A percentile compares a stretch with the other conserved stretches of the same genome.
phyloP scores from a whole-genome alignment of 352 stramenopile genomes.

The Saprolegnia diclina region DNA sequence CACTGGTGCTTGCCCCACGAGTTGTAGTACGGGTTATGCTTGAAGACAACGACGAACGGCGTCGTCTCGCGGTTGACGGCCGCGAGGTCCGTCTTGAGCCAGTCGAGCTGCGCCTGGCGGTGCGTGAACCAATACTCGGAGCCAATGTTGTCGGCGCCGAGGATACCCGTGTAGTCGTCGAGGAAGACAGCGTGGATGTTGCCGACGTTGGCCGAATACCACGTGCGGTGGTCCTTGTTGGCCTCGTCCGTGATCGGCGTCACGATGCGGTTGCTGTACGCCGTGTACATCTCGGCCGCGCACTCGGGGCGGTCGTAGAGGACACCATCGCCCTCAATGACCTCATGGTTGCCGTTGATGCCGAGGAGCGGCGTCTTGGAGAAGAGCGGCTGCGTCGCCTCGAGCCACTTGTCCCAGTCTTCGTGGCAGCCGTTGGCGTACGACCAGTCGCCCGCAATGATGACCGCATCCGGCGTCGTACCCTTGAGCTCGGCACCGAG shows the following conservation, averaged over 20 bases:
- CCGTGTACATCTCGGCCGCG: slow-evolving; percentile 38
- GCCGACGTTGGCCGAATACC: slow-evolving; percentile 51
- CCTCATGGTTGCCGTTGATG: slow-evolving; percentile 68
- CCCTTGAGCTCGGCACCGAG: slow-evolving; percentile 27
- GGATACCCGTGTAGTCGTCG: slow-evolving; percentile 55
- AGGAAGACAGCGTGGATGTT: slow-evolving; percentile 50
- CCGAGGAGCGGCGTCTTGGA: slow-evolving; percentile 41
- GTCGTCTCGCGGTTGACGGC: slow-evolving; percentile 7
- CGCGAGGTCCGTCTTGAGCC: slow-evolving; percentile 1
- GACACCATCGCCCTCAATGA: slow-evolving; percentile 40
- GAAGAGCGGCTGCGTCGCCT: slow-evolving; percentile 43
- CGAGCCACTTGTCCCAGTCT: slow-evolving; percentile 67
- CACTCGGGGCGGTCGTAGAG: not conserved
- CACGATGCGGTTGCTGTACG: slow-evolving; percentile 51
- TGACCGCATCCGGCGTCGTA: slow-evolving; percentile 36
- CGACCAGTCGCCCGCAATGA: slow-evolving; percentile 56
- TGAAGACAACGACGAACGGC: slow-evolving; percentile 19
- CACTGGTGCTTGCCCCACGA: slow-evolving; percentile 56
- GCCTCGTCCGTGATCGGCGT: slow-evolving; percentile 43
- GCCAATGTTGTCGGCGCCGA: slow-evolving; percentile 36
- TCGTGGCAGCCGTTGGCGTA: slow-evolving; percentile 59
- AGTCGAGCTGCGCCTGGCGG: slow-evolving; percentile 23
- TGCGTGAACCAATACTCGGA: slow-evolving; percentile 37
- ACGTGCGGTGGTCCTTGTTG: slow-evolving; percentile 36
- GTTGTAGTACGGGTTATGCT: slow-evolving; percentile 51